Conservation (phyloP, 2,329 filamentous ascomycete species). For the Bipolaris zeicola region DNA sequence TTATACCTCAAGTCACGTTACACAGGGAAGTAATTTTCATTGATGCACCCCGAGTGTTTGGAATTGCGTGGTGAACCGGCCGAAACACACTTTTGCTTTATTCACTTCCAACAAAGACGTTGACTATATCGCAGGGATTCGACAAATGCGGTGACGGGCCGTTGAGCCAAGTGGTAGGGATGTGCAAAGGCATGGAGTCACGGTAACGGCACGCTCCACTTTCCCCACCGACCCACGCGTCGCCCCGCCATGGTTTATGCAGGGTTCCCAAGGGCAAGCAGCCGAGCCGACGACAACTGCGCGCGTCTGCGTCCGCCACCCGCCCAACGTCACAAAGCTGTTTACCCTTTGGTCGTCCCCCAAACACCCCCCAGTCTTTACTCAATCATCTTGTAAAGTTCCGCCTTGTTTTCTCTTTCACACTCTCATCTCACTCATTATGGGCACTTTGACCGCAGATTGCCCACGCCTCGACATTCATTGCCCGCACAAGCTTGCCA, state of each 20-base stretch:
- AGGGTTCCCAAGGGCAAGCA: slow-evolving; percentile 1
- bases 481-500: slow-evolving; percentile 51
- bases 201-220: slow-evolving; percentile 2
- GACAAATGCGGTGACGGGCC: not conserved
- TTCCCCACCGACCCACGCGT: slow-evolving; percentile 1
- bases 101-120: not conserved
- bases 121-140: not conserved
- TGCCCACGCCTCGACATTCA: slow-evolving; percentile 45
- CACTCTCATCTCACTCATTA: slow-evolving; percentile 16
- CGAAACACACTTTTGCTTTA: not conserved
- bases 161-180: not conserved
- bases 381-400: not conserved
- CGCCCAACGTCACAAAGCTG: slow-evolving; percentile 1
- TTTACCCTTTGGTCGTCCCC: not conserved
- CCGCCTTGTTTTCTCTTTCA: not conserved
- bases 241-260: slow-evolving; percentile 42
- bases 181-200: slow-evolving; percentile 1
- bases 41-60: not conserved
- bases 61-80: not conserved
- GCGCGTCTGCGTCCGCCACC: slow-evolving; percentile 10
- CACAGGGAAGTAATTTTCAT: not conserved
- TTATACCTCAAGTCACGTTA: not conserved
- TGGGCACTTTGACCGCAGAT: slow-evolving; percentile 50
- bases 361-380: not conserved
- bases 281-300: slow-evolving; percentile 4